These are phyloP conservation scores for Vickermania ingenoplastis DNA, from an alignment of 208 protist genomes.

Conservation along the genomic window DNA sequence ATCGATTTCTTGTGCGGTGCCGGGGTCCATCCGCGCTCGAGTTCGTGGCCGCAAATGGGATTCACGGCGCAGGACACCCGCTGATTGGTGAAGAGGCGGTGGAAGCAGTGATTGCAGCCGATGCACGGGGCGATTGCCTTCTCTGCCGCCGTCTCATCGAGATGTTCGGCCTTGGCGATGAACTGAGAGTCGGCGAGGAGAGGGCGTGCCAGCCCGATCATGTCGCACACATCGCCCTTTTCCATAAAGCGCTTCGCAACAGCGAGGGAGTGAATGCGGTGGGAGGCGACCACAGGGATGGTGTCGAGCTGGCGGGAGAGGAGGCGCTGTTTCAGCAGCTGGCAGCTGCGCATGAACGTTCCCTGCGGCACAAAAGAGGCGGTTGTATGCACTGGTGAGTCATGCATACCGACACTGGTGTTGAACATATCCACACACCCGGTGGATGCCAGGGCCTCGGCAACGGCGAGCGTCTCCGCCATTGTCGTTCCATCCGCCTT, in stretches of 20 bases:
- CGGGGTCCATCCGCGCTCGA: constrained; percentile 52
- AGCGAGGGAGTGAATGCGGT: constrained; percentile 84
- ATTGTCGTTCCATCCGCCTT: constrained; percentile 66
- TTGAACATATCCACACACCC: constrained; percentile 87
- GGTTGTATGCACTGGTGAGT: constrained; percentile 90
- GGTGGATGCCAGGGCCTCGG: constrained; percentile 59
- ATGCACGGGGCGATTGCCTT: constrained; percentile 85
- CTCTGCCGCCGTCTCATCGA: constrained; percentile 24
- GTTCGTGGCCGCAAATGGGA: constrained; percentile 84
- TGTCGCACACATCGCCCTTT: constrained; percentile 58
- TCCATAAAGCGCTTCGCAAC: constrained; percentile 71
- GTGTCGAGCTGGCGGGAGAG: constrained; percentile 11
- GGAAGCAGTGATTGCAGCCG: constrained; percentile 93
- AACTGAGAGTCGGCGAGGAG: constrained; percentile 88
- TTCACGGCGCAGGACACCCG: constrained; percentile 88
- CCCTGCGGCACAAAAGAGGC: constrained; percentile 86
- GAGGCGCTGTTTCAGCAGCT: constrained; percentile 49
- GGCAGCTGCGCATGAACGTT: constrained; percentile 72
- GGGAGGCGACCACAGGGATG: constrained; percentile 85
- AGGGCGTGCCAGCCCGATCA: constrained; percentile 86
- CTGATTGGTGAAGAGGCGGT: constrained; percentile 86
- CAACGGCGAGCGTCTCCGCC: constrained; percentile 70
- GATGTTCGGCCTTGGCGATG: constrained; percentile 68
- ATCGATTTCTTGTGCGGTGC: constrained; percentile 54
- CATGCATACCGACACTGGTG: constrained; percentile 93